Conservation (phyloP, 2,329 filamentous ascomycete species). For the Plectosphaerella plurivora region DNA sequence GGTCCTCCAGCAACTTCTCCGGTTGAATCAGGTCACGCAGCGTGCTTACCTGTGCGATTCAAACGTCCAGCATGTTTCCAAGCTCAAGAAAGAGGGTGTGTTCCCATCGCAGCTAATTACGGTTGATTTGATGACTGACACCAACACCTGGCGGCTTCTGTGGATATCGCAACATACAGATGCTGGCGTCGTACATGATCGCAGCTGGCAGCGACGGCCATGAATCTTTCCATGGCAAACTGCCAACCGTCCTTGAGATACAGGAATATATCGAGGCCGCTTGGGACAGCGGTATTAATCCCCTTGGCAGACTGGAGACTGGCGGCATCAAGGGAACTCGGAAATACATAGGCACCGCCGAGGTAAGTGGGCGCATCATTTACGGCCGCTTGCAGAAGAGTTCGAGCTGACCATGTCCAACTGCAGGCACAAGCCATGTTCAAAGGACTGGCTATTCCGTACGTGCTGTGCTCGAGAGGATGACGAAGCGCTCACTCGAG, state of each 20-base stretch:
- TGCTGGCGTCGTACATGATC: slow-evolving; percentile 76
- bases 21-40: slow-evolving; percentile 58
- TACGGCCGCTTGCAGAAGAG: not conserved
- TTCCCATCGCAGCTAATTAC: not conserved
- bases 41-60: slow-evolving; percentile 78
- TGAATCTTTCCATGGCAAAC: slow-evolving; percentile 51
- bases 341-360: slow-evolving; percentile 92
- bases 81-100: slow-evolving; percentile 67
- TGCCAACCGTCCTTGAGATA: slow-evolving; percentile 76
- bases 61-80: slow-evolving; percentile 73
- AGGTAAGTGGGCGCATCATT: slow-evolving; percentile 45
- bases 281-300: slow-evolving; percentile 82
- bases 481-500: not conserved
- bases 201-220: slow-evolving; percentile 51
- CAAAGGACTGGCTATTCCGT: slow-evolving; percentile 62
- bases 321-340: slow-evolving; percentile 83
- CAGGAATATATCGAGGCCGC: slow-evolving; percentile 84
- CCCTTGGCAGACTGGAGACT: slow-evolving; percentile 70
- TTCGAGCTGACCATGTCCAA: not conserved
- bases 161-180: slow-evolving; percentile 93
- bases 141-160: slow-evolving; percentile 70
- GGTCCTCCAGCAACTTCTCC: slow-evolving; percentile 58
- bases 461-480: slow-evolving; percentile 21
- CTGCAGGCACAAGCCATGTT: slow-evolving; percentile 74
- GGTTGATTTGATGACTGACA: not conserved